Evolutionary conservation across 2,329 filamentous ascomycete genomes (phyloP), one percentile per base, ranked within the genome.

Genomic region (Escovopsis sp.): DNA sequence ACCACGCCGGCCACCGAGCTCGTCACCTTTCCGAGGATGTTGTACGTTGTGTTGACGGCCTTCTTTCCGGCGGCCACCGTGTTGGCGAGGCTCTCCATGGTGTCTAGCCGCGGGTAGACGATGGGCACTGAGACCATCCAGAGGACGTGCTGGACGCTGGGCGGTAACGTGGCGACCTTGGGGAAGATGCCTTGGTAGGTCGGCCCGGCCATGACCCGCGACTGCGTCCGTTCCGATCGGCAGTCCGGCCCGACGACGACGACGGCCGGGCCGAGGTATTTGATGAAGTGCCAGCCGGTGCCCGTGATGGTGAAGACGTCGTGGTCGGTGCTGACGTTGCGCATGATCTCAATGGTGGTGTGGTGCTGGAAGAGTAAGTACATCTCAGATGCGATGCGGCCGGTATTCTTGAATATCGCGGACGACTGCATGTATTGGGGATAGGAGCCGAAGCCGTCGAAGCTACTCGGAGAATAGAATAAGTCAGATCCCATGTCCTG

Each of bases 331-430:
- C 74, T 83, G 44, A 94, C 81, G 51, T 94, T 89, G 40, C 88
- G 83, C 43, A 98, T 75, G 35, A 96, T 84, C 56, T 96, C 91
- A 3, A 93, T 71, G 0, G 89, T 96, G 0, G 91, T 96, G 60
- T 98, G 91, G 56, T 98, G 91, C 57, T 98, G 91, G 70, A 98
- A 98, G 7, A 98, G 74, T 31, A 98, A 72, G 57, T 96, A 98
- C 88, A 95, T 95, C 51, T 96, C 87, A 42, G 93, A 88, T 16
- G 87, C 91, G 47, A 98, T 81, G 32, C 91, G 79, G 20, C 91
- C 91, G 54, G 96, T 94, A 57, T 96, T 96, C 65, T 94, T 95
- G 70, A 98, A 96, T 65, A 96, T 87, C 49, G 94, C 82, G 14
- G 87, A 95, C 50, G 84, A 84, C 57, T 98, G 91, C 89, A 98